Evolutionary conservation across 2,329 filamentous ascomycete species (phyloP).

Genomic region (Pseudogymnoascus sp.): DNA sequence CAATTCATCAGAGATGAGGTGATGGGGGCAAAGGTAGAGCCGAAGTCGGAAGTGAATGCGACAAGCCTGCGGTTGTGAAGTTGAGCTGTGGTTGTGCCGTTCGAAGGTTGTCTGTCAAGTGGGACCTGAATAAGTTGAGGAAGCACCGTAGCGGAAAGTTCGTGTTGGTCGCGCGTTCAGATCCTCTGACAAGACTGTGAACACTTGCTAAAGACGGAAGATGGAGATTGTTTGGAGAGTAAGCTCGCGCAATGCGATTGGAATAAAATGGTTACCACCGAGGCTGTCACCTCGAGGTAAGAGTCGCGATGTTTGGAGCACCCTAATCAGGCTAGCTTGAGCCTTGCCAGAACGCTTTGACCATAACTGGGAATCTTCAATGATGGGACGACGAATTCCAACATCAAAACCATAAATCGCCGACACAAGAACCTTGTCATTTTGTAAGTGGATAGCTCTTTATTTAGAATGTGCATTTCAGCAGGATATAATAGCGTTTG

Average conservation of each 20-base stretch:
- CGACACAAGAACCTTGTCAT: background rate
- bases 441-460: background rate
- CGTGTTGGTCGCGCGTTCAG: background rate
- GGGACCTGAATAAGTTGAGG: background rate
- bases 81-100: background rate
- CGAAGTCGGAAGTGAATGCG: background rate
- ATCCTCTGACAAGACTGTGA: background rate
- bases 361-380: background rate
- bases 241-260: background rate
- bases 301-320: background rate
- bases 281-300: background rate
- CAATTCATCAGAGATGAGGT: background rate
- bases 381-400: background rate
- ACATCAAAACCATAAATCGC: background rate
- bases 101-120: background rate
- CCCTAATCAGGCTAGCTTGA: background rate
- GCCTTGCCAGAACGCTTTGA: background rate
- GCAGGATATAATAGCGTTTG: background rate
- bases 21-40: background rate
- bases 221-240: background rate
- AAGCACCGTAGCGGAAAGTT: background rate
- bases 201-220: background rate
- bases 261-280: background rate
- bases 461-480: background rate
- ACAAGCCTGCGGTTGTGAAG: background rate